These are phyloP conservation scores for Jackrogersella multiformis DNA, from an alignment of 495 filamentous ascomycete genomes.

Conservation along the genomic window DNA sequence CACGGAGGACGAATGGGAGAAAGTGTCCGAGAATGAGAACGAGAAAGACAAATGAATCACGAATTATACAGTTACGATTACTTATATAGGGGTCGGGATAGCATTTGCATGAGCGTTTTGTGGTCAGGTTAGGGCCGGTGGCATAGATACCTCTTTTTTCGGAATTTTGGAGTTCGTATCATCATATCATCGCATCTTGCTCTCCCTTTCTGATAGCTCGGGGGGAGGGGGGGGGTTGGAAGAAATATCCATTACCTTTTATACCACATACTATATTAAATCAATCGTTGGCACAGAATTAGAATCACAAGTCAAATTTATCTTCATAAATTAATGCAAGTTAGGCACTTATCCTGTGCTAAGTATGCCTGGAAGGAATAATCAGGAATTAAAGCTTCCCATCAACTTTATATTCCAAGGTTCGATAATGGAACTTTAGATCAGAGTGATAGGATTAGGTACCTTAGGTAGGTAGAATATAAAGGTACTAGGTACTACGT, in stretches of 20 bases:
- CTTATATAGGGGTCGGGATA: slow-evolving; percentile 11
- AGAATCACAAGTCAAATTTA: not conserved
- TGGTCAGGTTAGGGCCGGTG: slow-evolving; percentile 30
- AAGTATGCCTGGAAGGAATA: too few species aligned
- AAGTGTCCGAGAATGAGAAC: slow-evolving; percentile 65
- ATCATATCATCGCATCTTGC: slow-evolving; percentile 8
- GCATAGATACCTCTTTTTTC: slow-evolving; percentile 33
- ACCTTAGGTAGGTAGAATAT: not conserved
- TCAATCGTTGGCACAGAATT: slow-evolving; percentile 1
- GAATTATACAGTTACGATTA: not conserved
- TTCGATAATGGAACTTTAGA: too few species aligned
- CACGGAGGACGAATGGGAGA: slow-evolving; percentile 69
- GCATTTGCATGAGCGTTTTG: slow-evolving; percentile 38
- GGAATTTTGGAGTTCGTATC: slow-evolving; percentile 16
- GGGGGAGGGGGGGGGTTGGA: slow-evolving; percentile 1
- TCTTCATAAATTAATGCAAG: too few species aligned
- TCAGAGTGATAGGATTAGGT: too few species aligned
- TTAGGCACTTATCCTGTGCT: too few species aligned
- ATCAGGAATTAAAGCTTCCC: too few species aligned
- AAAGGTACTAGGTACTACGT: not conserved
- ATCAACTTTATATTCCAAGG: too few species aligned
- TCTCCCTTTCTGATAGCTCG: slow-evolving; percentile 6
- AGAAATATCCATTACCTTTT: slow-evolving; percentile 9
- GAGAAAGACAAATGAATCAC: slow-evolving; percentile 57
- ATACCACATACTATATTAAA: not conserved